Evolutionary conservation across 140 eudicot species (phyloP).

Genomic region (Bidens hawaiensis): DNA sequence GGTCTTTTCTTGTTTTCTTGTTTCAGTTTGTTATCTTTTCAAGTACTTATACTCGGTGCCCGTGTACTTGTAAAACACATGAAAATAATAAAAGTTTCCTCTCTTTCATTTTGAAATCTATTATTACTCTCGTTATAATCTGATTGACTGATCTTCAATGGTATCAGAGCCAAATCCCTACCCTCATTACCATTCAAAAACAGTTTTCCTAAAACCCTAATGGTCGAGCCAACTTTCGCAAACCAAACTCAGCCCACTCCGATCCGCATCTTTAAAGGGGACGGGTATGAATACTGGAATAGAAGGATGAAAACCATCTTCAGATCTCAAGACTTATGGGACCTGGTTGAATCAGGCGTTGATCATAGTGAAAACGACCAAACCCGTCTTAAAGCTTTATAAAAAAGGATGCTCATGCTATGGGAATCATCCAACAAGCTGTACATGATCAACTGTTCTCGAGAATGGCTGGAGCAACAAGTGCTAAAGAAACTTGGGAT

Average conservation of each 20-base stretch:
- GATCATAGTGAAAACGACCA: not conserved
- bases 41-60: not conserved
- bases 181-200: not conserved
- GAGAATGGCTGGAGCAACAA: too few relatives aligned
- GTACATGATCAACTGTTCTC: too few relatives aligned
- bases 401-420: not conserved
- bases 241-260: not conserved
- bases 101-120: not conserved
- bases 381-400: not conserved
- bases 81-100: not conserved
- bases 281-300: too few relatives aligned
- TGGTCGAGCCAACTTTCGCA: not conserved
- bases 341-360: not conserved
- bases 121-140: not conserved
- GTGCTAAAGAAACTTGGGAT: too few relatives aligned
- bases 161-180: not conserved
- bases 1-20: not conserved
- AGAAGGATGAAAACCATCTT: not conserved
- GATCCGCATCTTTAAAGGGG: not conserved
- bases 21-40: not conserved
- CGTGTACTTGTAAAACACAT: not conserved
- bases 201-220: not conserved
- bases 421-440: not conserved
- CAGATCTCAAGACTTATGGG: not conserved
- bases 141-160: not conserved